Evolutionary conservation across 2,329 filamentous ascomycete species (phyloP).

Genomic region (Alternaria viburni): DNA sequence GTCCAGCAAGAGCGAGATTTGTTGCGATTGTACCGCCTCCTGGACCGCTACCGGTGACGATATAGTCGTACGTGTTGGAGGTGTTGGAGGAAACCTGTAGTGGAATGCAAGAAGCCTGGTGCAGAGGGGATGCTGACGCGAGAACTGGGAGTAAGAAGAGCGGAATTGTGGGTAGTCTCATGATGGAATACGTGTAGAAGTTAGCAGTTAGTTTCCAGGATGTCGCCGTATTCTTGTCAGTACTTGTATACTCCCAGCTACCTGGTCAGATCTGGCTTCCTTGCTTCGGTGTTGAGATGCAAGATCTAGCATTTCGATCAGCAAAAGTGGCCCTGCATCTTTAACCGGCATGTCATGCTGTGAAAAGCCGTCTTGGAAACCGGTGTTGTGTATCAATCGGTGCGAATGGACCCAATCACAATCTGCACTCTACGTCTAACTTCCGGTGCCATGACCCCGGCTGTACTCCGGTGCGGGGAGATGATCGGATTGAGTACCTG

Average conservation of each 20-base stretch:
- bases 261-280: not conserved
- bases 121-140: not conserved
- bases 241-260: not conserved
- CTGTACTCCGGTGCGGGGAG: constrained; percentile 7
- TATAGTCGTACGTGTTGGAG: constrained; percentile 34
- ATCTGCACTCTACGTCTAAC: not conserved
- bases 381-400: not conserved
- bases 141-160: not conserved
- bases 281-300: not conserved
- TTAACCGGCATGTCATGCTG: not conserved
- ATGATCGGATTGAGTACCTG: constrained; percentile 9
- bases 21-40: constrained; percentile 45
- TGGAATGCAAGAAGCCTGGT: constrained; percentile 3
- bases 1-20: constrained; percentile 62
- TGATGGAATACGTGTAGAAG: not conserved
- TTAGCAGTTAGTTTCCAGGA: not conserved
- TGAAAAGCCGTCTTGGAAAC: not conserved
- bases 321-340: not conserved
- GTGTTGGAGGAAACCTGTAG: constrained; percentile 5
- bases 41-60: constrained; percentile 60
- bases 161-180: not conserved
- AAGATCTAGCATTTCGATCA: not conserved
- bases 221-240: not conserved
- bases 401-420: not conserved
- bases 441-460: not conserved